Base-by-base conservation (phyloP, 345 rosid genomes). In the Pistacia atlantica region DNA sequence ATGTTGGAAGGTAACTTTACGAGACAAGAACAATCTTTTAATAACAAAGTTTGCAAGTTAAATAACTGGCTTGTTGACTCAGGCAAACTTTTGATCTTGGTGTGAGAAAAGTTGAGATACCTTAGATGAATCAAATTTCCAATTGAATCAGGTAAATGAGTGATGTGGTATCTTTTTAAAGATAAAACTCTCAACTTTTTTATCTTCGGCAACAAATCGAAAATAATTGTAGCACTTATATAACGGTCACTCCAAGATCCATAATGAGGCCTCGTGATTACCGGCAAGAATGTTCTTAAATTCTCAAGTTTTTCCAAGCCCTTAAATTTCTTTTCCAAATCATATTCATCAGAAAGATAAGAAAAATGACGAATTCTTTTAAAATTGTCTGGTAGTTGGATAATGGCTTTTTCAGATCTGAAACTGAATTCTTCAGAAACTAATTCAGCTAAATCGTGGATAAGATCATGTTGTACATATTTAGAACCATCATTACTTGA, bases 401-500 rank as follows among this genome's bases (percentile, higher is more conserved):
- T 46, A 22, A 69, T 68, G 17, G 54, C 70, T 38, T 38, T 4
- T 5, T 74, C 81, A 56, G 65, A 60, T 54, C 69, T 42, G 25
- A 54, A 62, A 58, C 45, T 70, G 8, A 49, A 55, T 31, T 64
- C 61, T 31, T 67, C 67, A 31, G 66, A 76, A 74, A 76, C 71
- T 42, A 4, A 73, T 67, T 70, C 37, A 46, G 81, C 83, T 28
- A 83, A 61, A 66, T 83, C 86, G 73, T 76, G 42, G 7, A 38
- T 4, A 38, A 2, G 42, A 38, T 38, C 42, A 38, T 38, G 42
- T 6, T 4, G 4, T 48, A 67, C 57, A 68, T 73, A 81, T 1
- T 48, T 7, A 1, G 68, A 61, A 49, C 14, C 11, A 11, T 63
- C 38, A 4, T 37, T 3, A 4, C 59, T 70, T 20, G 80, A 78